Evolutionary conservation across 495 filamentous ascomycete genomes (phyloP).

Genomic region (Usnea hakonensis): DNA sequence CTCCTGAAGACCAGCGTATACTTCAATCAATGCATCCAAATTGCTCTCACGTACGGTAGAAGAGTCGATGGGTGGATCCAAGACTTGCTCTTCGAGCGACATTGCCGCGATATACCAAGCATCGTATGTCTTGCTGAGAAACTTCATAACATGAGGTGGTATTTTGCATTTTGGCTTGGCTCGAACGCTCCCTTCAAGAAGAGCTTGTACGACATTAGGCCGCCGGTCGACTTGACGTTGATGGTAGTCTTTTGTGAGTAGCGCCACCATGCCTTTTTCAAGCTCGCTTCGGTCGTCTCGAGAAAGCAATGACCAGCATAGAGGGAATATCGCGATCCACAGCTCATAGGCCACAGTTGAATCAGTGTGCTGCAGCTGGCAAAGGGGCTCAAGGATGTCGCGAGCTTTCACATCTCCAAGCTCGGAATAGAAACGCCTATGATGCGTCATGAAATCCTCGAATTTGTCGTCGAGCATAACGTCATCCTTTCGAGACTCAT

Average conservation of each 20-base stretch:
- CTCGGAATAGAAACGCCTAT: slow-evolving; percentile 73
- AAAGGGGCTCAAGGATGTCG: slow-evolving; percentile 83
- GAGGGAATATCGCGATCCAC: slow-evolving; percentile 84
- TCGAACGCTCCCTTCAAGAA: slow-evolving; percentile 76
- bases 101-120: slow-evolving; percentile 87
- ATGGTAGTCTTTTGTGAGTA: slow-evolving; percentile 93
- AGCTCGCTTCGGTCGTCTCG: slow-evolving; percentile 87
- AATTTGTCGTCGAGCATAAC: slow-evolving; percentile 73
- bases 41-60: slow-evolving; percentile 80
- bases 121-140: slow-evolving; percentile 81
- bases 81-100: slow-evolving; percentile 75
- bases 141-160: slow-evolving; percentile 92
- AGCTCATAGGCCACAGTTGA: slow-evolving; percentile 68
- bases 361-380: slow-evolving; percentile 92
- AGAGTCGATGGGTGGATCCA: slow-evolving; percentile 78
- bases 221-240: slow-evolving; percentile 85
- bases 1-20: slow-evolving; percentile 83
- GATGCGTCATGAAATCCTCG: slow-evolving; percentile 67
- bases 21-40: slow-evolving; percentile 82
- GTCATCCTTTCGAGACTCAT: slow-evolving; percentile 63
- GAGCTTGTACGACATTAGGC: slow-evolving; percentile 87
- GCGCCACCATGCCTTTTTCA: slow-evolving; percentile 73
- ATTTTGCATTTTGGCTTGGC: slow-evolving; percentile 80
- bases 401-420: slow-evolving; percentile 74
- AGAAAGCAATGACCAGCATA: slow-evolving; percentile 82